Base-by-base conservation (phyloP, 169 alveolate genomes). In the Theileria annulata region DNA sequence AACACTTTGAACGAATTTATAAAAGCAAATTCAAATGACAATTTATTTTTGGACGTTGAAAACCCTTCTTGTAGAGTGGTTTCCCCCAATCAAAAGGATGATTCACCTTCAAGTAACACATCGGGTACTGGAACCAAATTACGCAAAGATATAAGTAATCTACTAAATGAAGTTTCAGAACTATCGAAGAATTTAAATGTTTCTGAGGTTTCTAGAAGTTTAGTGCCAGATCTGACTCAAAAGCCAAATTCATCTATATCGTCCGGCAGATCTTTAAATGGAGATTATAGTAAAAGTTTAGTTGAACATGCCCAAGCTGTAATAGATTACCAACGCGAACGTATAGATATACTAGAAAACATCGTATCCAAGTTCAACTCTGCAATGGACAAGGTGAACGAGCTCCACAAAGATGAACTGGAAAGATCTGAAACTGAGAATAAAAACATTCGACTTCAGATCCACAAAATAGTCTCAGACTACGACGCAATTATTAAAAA, bases 231-330 rank as follows among this genome's bases (percentile, higher is more conserved):
- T 70, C 74, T 49, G 48, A 49, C 47, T 28, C 66, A 21, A 42
- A 42, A 42, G 51, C 51, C 51, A 42, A 35, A 5, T 15, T 49
- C 51, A 37, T 54, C 64, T 30, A 58, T 15, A 27, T 42, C 27
- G 21, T 37, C 74, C 25, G 25, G 35, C 12, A 59, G 80, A 67
- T 73, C 47, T 19, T 19, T 12, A 30, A 19, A 48, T 19, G 31
- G 59, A 30, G 33, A 28, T 19, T 12, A 64, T 9, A 67, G 67
- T 6, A 49, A 48, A 19, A 75, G 23, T 25, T 56, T 76, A 54
- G 78, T 83, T 31, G 35, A 76, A 49, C 90, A 83, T 64, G 90
- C 90, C 15, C 86, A 83, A 80, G 87, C 90, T 12, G 90, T 83
- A 4, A 83, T 83, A 35, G 90, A 83, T 37, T 76, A 76, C 82